Conservation (phyloP, 73 alveolate species). For the Effrenium voratum region DNA sequence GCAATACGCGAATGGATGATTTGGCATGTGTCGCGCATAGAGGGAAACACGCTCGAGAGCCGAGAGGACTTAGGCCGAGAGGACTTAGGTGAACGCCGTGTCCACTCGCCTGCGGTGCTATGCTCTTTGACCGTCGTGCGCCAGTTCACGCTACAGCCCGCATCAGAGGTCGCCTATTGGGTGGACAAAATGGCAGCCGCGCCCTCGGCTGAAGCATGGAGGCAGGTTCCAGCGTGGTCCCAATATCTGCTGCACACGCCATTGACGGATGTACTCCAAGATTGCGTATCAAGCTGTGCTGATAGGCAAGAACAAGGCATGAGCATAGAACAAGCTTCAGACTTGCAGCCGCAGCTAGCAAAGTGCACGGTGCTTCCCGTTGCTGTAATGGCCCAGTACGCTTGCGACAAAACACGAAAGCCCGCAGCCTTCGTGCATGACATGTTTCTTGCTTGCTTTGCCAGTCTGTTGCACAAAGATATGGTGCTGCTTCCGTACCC, state of each 20-base stretch:
- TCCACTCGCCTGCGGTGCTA: too few relatives aligned
- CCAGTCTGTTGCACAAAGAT: background rate
- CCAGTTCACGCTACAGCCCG: background rate
- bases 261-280: background rate
- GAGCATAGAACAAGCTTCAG: background rate
- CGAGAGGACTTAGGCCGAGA: too few relatives aligned
- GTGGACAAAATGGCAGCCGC: background rate
- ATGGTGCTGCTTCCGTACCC: background rate
- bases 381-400: background rate
- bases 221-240: background rate
- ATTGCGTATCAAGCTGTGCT: background rate
- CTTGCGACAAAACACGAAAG: background rate
- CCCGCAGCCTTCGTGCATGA: background rate
- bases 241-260: background rate
- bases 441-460: background rate
- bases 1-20: too few relatives aligned
- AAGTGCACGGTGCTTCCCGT: background rate
- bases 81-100: too few relatives aligned
- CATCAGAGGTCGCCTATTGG: background rate
- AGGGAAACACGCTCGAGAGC: too few relatives aligned
- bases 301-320: background rate
- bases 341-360: background rate
- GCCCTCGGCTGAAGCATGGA: background rate
- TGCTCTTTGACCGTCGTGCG: background rate
- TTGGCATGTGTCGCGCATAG: too few relatives aligned